Evolutionary conservation across 441 rosid species (phyloP).

Genomic region (Erodium trifolium): DNA sequence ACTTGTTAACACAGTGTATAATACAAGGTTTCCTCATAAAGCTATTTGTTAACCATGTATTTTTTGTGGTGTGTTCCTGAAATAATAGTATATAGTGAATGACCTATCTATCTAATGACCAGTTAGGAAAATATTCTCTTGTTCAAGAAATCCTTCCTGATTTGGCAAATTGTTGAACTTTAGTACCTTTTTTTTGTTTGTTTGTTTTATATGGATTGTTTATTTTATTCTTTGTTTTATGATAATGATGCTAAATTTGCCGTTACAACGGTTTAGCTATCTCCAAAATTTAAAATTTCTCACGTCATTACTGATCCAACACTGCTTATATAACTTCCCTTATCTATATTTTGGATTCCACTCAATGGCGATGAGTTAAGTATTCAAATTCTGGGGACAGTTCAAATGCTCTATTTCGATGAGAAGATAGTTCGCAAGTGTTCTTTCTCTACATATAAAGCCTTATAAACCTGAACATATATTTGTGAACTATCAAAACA

Average conservation of each 20-base stretch:
- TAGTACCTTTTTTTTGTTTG: not conserved
- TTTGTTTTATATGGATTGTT: not conserved
- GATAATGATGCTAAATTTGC: not conserved
- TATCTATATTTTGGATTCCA: not conserved
- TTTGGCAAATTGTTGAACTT: not conserved
- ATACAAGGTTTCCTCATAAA: not conserved
- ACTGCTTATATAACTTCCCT: not conserved
- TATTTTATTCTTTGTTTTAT: not conserved
- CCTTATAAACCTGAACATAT: not conserved
- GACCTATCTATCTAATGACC: not conserved
- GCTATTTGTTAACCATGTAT: not conserved
- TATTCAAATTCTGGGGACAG: not conserved
- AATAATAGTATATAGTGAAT: not conserved
- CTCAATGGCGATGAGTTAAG: not conserved
- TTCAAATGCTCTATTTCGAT: not conserved
- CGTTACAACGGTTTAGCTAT: not conserved
- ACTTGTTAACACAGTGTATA: not conserved
- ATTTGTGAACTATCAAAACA: not conserved
- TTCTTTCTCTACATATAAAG: not conserved
- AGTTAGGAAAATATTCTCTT: not conserved
- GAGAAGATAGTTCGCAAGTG: not conserved
- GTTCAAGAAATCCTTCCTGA: not conserved
- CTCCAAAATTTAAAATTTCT: not conserved
- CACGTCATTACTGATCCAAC: not conserved
- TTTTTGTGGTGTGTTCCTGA: not conserved